A percentile compares a stretch with the other conserved stretches of the same genome.
These are phyloP conservation scores for Salix arbutifolia DNA, from an alignment of 345 rosid species.

Conservation along the genomic window DNA sequence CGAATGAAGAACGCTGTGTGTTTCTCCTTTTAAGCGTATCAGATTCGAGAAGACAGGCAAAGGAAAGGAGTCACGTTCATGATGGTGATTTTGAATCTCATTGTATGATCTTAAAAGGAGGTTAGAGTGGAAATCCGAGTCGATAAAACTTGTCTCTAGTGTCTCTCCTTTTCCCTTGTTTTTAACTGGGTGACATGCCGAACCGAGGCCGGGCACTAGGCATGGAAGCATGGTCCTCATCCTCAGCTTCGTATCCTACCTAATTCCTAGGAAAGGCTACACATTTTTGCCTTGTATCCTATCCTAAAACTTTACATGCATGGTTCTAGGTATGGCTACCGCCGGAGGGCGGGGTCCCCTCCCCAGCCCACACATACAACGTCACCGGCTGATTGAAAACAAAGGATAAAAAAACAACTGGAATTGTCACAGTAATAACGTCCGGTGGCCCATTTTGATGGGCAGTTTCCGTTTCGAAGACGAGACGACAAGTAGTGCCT, in stretches of 20 bases:
- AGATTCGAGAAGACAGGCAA: not conserved
- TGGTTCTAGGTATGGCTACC: not conserved
- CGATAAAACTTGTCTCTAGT: constrained; percentile 20
- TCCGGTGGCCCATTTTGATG: not conserved
- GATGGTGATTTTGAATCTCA: constrained; percentile 22
- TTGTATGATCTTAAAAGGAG: constrained; percentile 3
- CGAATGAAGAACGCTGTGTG: not conserved
- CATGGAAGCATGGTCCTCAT: constrained; percentile 18
- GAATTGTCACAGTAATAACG: not conserved
- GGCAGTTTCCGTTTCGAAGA: not conserved
- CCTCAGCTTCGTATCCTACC: not conserved
- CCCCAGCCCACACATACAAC: not conserved
- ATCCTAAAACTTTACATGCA: too few relatives aligned
- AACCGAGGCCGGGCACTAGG: not conserved
- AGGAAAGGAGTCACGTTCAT: not conserved
- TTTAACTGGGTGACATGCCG: not conserved
- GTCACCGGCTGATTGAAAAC: too few relatives aligned
- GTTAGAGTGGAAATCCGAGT: constrained; percentile 35
- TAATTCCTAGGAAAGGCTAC: constrained; percentile 15
- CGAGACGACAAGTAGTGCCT: not conserved
- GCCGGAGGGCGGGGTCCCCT: not conserved
- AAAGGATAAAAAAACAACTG: too few relatives aligned
- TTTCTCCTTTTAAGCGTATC: not conserved
- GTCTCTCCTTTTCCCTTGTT: not conserved
- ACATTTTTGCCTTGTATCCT: not conserved